Evolutionary conservation across 2,329 filamentous ascomycete species (phyloP), one percentile per base, ranked within the genome.

Genomic region (Fusarium xylarioides): DNA sequence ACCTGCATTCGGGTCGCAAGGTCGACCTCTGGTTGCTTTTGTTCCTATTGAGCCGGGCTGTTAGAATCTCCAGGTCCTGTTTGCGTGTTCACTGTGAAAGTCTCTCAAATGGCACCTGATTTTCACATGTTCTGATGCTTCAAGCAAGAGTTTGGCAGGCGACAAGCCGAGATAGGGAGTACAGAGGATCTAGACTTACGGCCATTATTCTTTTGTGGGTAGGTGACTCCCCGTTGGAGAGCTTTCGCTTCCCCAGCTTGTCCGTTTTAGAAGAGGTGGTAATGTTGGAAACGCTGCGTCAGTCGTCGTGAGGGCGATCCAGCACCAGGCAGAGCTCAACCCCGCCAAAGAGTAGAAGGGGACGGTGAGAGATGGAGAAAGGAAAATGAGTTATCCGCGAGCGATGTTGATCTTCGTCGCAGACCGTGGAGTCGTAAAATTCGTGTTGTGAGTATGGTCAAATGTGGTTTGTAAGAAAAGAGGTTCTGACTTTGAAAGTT

Each of bases 211-310:
- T 86, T 83, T 91, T 91, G 55, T 84, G 84, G 81, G 86, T 85
- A 81, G 85, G 83, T 81, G 84, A 82, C 80, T 90, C 89, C 85
- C 87, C 88, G 84, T 85, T 84, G 75, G 90, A 91, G 78, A 90
- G 84, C 83, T 90, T 92, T 83, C 90, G 89, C 86, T 92, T 92
- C 86, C 88, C 89, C 88, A 88, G 87, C 82, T 89, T 88, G 85
- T 81, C 84, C 78, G 73, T 77, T 60, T 68, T 75, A 66, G 74
- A 66, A 61, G 75, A 65, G 61, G 78, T 78, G 57, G 80, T 74
- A 82, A 83, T 83, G 70, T 80, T 83, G 81, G 78, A 77, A 70
- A 69, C 66, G 59, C 62, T 68, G 64, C 49, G 68, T 59, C 60
- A 62, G 67, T 66, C 62, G 74, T 76, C 53, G 66, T 59, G 43